Percentiles rank a stretch among this genome's conserved stretches.
Evolutionary conservation across 805 yeast genomes (phyloP).

Genomic region (Nakazawaea wyomingensis): DNA sequence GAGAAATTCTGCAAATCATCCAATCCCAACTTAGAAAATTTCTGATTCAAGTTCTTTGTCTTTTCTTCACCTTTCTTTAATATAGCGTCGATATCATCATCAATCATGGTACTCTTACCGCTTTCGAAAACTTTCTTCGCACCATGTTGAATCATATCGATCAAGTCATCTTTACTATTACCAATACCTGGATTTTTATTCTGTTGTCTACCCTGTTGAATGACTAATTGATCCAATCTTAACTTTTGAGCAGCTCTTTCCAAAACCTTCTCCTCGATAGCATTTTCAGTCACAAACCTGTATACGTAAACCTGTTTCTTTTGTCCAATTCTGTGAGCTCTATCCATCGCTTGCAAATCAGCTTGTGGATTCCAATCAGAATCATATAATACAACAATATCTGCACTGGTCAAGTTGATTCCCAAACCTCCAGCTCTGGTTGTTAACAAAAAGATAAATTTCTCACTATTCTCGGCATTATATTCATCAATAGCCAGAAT

Average conservation of each 20-base stretch:
- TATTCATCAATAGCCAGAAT: slow-evolving; percentile 89
- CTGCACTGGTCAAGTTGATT: slow-evolving; percentile 88
- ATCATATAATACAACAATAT: slow-evolving; percentile 81
- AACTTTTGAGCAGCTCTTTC: slow-evolving; percentile 95
- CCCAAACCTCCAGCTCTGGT: slow-evolving; percentile 98
- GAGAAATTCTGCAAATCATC: slow-evolving; percentile 93
- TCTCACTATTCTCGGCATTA: slow-evolving; percentile 74
- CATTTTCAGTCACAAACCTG: slow-evolving; percentile 91
- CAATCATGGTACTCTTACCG: slow-evolving; percentile 26
- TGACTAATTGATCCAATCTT: slow-evolving; percentile 88
- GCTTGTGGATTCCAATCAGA: slow-evolving; percentile 99
- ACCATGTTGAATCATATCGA: slow-evolving; percentile 96
- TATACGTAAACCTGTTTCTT: slow-evolving; percentile 92
- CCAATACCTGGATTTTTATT: slow-evolving; percentile 35
- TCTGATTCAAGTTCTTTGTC: slow-evolving; percentile 72
- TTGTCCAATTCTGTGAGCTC: slow-evolving; percentile 97
- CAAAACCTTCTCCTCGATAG: slow-evolving; percentile 92
- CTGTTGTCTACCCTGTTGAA: slow-evolving; percentile 70
- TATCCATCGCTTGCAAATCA: slow-evolving; percentile 95
- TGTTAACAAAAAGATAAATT: slow-evolving; percentile 79
- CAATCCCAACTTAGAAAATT: slow-evolving; percentile 79
- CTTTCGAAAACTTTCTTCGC: slow-evolving; percentile 80
- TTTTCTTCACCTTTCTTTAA: slow-evolving; percentile 76
- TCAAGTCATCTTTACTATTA: slow-evolving; percentile 73
- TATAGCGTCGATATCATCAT: slow-evolving; percentile 80